Evolutionary conservation across 2,329 filamentous ascomycete genomes (phyloP).

Genomic region (Raffaelea deltoideospora): DNA sequence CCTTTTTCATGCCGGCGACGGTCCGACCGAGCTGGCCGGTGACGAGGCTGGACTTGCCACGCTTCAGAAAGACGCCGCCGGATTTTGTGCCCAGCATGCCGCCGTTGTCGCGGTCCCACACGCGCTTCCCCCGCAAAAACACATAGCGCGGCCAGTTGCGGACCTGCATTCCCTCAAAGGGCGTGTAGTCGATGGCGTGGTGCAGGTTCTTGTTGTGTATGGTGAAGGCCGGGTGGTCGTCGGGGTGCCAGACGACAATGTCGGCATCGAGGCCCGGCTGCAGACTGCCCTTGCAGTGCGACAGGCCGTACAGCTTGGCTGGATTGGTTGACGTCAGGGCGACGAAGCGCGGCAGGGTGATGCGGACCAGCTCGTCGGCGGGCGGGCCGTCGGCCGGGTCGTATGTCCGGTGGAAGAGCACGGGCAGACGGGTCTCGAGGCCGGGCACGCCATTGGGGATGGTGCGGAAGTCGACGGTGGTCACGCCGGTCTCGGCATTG

Average conservation of each 20-base stretch:
- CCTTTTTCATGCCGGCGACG: slow-evolving; percentile 5
- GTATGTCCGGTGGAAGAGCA: slow-evolving; percentile 22
- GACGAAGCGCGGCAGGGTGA: slow-evolving; percentile 34
- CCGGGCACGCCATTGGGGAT: slow-evolving; percentile 44
- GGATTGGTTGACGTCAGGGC: slow-evolving; percentile 38
- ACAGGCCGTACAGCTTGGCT: slow-evolving; percentile 40
- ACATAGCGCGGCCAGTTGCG: slow-evolving; percentile 47
- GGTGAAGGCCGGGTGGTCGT: slow-evolving; percentile 9
- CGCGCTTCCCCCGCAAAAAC: slow-evolving; percentile 38
- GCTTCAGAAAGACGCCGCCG: slow-evolving; percentile 31
- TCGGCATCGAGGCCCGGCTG: slow-evolving; percentile 39
- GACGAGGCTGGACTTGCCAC: slow-evolving; percentile 12
- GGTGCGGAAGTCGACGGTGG: slow-evolving; percentile 25
- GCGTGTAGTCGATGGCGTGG: slow-evolving; percentile 47
- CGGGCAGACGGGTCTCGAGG: slow-evolving; percentile 37
- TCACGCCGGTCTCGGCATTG: neutral
- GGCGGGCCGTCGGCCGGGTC: slow-evolving; percentile 3
- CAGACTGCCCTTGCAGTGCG: slow-evolving; percentile 31
- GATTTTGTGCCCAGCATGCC: slow-evolving; percentile 32
- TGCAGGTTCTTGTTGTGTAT: slow-evolving; percentile 34
- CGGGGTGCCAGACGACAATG: slow-evolving; percentile 42
- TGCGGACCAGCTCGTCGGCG: slow-evolving; percentile 13
- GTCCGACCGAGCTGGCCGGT: slow-evolving; percentile 9
- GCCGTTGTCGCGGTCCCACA: slow-evolving; percentile 38
- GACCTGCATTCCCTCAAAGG: slow-evolving; percentile 40